Percentiles rank a stretch among this genome's conserved stretches.
phyloP scores from a whole-genome alignment of 2,329 filamentous ascomycete species.

The Fusarium sp. region DNA sequence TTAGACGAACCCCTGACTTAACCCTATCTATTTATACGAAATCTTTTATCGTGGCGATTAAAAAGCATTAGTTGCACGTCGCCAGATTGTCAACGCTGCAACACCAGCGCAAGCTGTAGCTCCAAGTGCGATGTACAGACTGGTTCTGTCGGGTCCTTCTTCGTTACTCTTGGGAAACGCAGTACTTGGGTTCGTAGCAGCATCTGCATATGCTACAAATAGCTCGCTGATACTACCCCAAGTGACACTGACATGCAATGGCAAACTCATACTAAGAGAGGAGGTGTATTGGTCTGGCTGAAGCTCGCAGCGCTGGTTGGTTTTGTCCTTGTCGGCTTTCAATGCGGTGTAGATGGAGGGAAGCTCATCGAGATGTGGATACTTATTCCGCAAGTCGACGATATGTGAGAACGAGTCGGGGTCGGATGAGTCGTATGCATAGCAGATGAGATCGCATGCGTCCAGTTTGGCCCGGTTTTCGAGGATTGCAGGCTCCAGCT shows the following conservation, averaged over 20 bases:
- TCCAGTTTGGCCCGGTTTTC: constrained; percentile 92
- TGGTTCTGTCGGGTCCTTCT: constrained; percentile 83
- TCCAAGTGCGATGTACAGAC: constrained; percentile 85
- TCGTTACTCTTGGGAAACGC: constrained; percentile 93
- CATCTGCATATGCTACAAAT: constrained; percentile 91
- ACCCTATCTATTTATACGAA: not conserved
- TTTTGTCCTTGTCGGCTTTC: constrained; percentile 96
- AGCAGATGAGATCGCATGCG: constrained; percentile 93
- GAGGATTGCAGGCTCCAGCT: constrained; percentile 92
- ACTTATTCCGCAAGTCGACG: constrained; percentile 79
- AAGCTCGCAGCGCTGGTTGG: constrained; percentile 89
- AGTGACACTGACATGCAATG: constrained; percentile 92
- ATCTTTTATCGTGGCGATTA: constrained; percentile 33
- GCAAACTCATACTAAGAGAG: constrained; percentile 85
- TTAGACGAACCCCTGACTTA: not conserved
- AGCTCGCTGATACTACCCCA: constrained; percentile 95
- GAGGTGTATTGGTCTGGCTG: constrained; percentile 94
- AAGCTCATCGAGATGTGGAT: constrained; percentile 86
- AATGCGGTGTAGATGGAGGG: constrained; percentile 92
- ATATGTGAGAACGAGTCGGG: constrained; percentile 96
- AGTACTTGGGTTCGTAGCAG: constrained; percentile 87
- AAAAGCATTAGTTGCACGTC: constrained; percentile 63
- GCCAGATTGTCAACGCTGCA: constrained; percentile 74
- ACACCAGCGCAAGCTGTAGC: constrained; percentile 74
- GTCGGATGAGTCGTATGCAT: constrained; percentile 96